Evolutionary conservation across 805 yeast genomes (phyloP), one percentile per base, ranked within the genome.

Genomic region (Jamesozyma piceae): DNA sequence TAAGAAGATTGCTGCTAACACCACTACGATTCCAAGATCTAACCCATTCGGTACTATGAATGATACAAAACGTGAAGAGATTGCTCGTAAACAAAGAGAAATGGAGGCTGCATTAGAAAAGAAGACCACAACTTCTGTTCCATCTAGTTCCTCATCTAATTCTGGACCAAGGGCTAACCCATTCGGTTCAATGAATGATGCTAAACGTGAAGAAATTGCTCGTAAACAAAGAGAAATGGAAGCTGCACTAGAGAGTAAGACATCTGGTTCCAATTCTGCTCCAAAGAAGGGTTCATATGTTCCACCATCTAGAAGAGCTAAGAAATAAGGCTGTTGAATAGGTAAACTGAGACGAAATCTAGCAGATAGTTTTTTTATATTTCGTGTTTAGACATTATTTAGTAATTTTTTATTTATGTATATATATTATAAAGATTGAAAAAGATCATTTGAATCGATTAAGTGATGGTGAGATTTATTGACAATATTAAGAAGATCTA

Each of bases 71-170:
- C 47, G 51, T 40, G 73, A 67, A 34, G 71, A 63, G 28, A 52
- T 57, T 42, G 64, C 66, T 40, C 62, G 62, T 37, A 63, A 50
- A 43, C 72, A 68, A 57, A 64, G 69, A 60, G 70, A 62, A 45
- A 54, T 58, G 43, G 73, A 70, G 47, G 68, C 49, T 27, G 62
- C 57, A 27, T 57, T 60, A 21, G 60, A 59, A 44, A 50, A 44
- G 38, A 48, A 42, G 22, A 45, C 44, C 18, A 43, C 57, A 9
- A 6, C 30, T 35, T 42, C 58, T 3, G 22, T 29, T 31, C 51
- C 53, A 34, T 29, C 33, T 21, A 27, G 17, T 20, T 33, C 42
- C n/a, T 6, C 20, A 6, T 11, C 22, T 27, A n/a, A 17, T 10
- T 20, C 40, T 21, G 27, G 37, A 22, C 43, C 56, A 35, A 38